Base-by-base conservation (phyloP, 805 yeast genomes). In the Yamadazyma sp. region DNA sequence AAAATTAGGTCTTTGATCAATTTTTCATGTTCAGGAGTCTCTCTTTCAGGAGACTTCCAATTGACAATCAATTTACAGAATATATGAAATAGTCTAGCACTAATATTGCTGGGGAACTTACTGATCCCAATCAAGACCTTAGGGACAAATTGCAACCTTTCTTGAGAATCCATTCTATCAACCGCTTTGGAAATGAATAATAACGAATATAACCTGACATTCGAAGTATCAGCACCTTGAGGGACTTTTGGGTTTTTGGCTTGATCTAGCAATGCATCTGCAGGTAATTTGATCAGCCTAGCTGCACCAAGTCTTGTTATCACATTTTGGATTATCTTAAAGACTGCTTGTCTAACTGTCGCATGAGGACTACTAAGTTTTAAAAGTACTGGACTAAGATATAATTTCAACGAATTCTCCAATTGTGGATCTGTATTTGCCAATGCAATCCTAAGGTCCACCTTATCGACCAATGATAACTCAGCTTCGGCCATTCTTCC, bases 371-470 rank as follows among this genome's bases (percentile, higher is more conserved):
- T 87, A 2, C 82, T 75, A 34, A 89, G 68, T 53, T 91, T 91
- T 42, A 89, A 63, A 23, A 91, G 60, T 18, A 91, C 53, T 1
- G 98, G 96, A 1, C 86, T 71, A 27, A 91, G 65, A 50, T 82
- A 91, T 1, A 75, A 58, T 8, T 69, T 67, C 26, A 93, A 54
- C 4, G 80, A 60, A 2, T 71, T 52, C 50, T 83, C 80, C 36
- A 88, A 73, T 49, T 82, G 83, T 2, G 59, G 69, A 30, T 81
- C 83, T 0, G 80, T 65, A 31, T 75, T 76, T 0, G 97, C 86
- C 27, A 91, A 62, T 1, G 94, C 91, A 13, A 91, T 68, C 25
- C 86, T 67, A 31, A 89, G 73, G 56, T 89, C 97, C 1, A 86
- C 96, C 52, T 80, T 83, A 49, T 80, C 79, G 24, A 86, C 70